Evolutionary conservation across 2,329 filamentous ascomycete species (phyloP), one percentile per base, ranked within the genome.

Genomic region (Ascochyta pisi): DNA sequence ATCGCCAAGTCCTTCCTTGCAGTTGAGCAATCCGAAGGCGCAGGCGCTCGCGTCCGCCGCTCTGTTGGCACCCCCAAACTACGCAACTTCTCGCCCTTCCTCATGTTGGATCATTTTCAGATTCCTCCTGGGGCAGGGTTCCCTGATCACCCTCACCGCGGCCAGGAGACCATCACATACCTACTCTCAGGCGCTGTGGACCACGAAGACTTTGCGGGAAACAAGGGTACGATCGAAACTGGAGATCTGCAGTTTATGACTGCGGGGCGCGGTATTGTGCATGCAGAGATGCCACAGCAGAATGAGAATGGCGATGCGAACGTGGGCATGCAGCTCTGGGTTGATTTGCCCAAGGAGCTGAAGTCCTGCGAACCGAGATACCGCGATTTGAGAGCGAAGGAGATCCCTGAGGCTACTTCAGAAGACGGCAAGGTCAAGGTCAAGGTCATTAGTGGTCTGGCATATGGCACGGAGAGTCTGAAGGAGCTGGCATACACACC

Each of bases 191-290:
- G 94, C 62, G 91, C 85, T 3, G 87, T 96, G 56, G 92, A 96
- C 78, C 92, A 96, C 71, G 92, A 96, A 78, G 92, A 96, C 76
- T 96, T 96, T 66, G 88, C 91, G 2, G 92, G 92, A 12, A 88
- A 95, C 79, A 84, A 84, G 45, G 95, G 94, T 54, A 95, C 90
- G 3, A 91, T 98, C 65, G 83, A 89, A 58, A 78, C 89, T 0
- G 94, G 94, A n/a, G 94, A 97, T 73, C 79, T 98, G 43, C 94
- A 98, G 74, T 98, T 98, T 82, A 98, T 98, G 95, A 97, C 94
- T 0, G 94, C 94, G 1, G 94, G 94, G 4, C 82, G 84, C 19
- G 94, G 94, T 38, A 96, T 98, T 68, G 90, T 97, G 76, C 95
- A 98, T 76, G 91, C 93, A 34, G 94, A 98, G 78, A 97, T 98